Conservation (phyloP, 257 asterid species). For the Cinchona pubescens region DNA sequence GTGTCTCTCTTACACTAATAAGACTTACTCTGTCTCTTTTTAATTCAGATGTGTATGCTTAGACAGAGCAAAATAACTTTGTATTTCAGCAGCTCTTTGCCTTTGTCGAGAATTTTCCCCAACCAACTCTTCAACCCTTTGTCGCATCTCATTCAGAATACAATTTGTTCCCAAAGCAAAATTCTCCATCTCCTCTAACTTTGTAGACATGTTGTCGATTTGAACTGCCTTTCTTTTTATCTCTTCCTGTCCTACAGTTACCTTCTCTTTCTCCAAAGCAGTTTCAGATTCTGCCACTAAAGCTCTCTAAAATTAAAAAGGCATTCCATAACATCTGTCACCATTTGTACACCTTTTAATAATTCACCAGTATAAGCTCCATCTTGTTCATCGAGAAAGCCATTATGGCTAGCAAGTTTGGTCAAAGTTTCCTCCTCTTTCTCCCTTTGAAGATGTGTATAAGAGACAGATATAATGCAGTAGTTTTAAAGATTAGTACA, state of each 20-base stretch:
- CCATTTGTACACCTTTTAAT: conserved; percentile 69
- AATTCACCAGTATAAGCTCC: conserved; percentile 58
- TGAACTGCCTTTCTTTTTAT: conserved; percentile 62
- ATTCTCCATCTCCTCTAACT: conserved; percentile 90
- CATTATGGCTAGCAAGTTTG: conserved; percentile 45
- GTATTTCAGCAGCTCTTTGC: conserved; percentile 94
- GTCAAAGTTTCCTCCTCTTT: conserved; percentile 63
- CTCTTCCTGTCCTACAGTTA: conserved; percentile 70
- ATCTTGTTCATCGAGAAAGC: conserved; percentile 61
- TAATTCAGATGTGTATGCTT: no score
- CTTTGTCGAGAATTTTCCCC: conserved; percentile 91
- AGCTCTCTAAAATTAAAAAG: conserved; percentile 83
- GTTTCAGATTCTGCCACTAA: conserved; percentile 88
- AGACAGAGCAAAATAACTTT: no score
- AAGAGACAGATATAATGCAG: no score
- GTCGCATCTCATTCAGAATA: conserved; percentile 82
- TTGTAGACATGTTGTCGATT: conserved; percentile 73
- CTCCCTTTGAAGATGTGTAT: no score
- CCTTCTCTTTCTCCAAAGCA: conserved; percentile 67
- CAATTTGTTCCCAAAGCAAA: conserved; percentile 71
- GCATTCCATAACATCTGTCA: conserved; percentile 84
- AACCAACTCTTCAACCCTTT: conserved; percentile 96
- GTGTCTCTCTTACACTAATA: conserved; percentile 94
- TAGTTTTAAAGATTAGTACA: no score
- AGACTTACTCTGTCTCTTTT: no score